Evolutionary conservation across 495 filamentous ascomycete species (phyloP).

Genomic region (Penicilliopsis zonata): DNA sequence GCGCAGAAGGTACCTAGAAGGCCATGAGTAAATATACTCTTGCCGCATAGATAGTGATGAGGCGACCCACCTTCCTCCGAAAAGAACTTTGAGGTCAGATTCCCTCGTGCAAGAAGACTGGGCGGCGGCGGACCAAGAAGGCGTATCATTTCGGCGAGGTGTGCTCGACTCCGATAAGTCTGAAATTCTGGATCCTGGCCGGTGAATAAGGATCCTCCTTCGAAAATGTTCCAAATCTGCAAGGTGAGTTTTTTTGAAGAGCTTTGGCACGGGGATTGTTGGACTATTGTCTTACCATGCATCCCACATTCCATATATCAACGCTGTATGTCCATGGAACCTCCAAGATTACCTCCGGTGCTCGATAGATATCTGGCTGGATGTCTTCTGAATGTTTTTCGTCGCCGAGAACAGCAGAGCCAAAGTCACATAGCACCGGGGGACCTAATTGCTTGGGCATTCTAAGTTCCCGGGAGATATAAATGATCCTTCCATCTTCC

Average conservation of each 20-base stretch:
- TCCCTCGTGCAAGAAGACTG: constrained; percentile 17
- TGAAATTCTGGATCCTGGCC: constrained; percentile 12
- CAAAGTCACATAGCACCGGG: constrained; percentile 18
- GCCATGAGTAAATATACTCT: background rate
- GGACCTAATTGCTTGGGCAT: constrained; percentile 7
- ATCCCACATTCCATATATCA: constrained; percentile 33
- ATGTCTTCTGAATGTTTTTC: constrained; percentile 11
- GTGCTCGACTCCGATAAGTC: constrained; percentile 24
- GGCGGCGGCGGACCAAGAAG: constrained; percentile 29
- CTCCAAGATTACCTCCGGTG: constrained; percentile 29
- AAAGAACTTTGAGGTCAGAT: constrained; percentile 8
- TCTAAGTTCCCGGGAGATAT: constrained; percentile 12
- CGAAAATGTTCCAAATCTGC: constrained; percentile 21
- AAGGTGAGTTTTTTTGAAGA: constrained; percentile 1
- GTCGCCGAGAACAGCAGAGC: constrained; percentile 8
- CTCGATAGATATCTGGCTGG: constrained; percentile 28
- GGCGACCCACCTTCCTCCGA: constrained; percentile 8
- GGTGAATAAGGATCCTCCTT: constrained; percentile 15
- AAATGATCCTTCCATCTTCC: constrained; percentile 17
- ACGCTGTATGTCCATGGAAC: constrained; percentile 24
- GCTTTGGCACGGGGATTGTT: constrained; percentile 16
- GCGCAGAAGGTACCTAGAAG: constrained; percentile 8
- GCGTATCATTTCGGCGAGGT: constrained; percentile 27
- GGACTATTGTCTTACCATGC: constrained; percentile 22
- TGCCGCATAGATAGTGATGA: background rate